phyloP scores from a whole-genome alignment of 495 filamentous ascomycete genomes.

The Neurospora tetrasperma region DNA sequence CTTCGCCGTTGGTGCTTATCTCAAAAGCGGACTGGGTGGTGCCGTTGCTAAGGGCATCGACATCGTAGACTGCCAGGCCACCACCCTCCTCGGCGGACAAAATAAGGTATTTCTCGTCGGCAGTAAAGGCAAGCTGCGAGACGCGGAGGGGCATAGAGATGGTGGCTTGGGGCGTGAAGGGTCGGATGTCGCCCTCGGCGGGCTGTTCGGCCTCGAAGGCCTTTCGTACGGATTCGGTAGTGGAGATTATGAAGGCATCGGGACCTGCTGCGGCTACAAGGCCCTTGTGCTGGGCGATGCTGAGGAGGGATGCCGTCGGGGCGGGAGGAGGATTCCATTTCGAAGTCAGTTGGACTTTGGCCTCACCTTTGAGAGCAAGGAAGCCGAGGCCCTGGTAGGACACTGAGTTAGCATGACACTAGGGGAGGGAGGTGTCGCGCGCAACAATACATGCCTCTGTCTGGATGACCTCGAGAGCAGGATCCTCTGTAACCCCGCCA shows the following conservation, averaged over 20 bases:
- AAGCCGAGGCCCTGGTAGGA: conserved; percentile 65
- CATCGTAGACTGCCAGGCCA: conserved; percentile 74
- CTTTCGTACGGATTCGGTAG: conserved; percentile 66
- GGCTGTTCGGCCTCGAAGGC: conserved; percentile 52
- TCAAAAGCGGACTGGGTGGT: conserved; percentile 58
- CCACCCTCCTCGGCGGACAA: conserved; percentile 74
- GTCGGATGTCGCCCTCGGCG: conserved; percentile 52
- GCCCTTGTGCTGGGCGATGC: conserved; percentile 69
- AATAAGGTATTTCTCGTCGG: conserved; percentile 73
- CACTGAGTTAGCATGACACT: conserved; percentile 5
- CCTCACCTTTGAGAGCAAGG: conserved; percentile 64
- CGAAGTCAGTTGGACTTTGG: conserved; percentile 69
- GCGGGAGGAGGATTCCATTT: conserved; percentile 74
- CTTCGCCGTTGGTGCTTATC: conserved; percentile 61
- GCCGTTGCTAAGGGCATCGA: conserved; percentile 51
- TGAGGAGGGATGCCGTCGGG: conserved; percentile 73
- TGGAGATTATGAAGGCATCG: conserved; percentile 63
- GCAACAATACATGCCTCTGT: conserved; percentile 28
- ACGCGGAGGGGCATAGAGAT: conserved; percentile 63
- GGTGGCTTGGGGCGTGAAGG: conserved; percentile 64
- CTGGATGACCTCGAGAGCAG: conserved; percentile 48
- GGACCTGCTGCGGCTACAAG: conserved; percentile 83
- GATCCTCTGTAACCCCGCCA: conserved; percentile 37
- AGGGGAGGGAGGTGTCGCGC: neutral
- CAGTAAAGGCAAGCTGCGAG: conserved; percentile 82